Base-by-base conservation (phyloP, 164 flowering plant species). In the Macadamia integrifolia region DNA sequence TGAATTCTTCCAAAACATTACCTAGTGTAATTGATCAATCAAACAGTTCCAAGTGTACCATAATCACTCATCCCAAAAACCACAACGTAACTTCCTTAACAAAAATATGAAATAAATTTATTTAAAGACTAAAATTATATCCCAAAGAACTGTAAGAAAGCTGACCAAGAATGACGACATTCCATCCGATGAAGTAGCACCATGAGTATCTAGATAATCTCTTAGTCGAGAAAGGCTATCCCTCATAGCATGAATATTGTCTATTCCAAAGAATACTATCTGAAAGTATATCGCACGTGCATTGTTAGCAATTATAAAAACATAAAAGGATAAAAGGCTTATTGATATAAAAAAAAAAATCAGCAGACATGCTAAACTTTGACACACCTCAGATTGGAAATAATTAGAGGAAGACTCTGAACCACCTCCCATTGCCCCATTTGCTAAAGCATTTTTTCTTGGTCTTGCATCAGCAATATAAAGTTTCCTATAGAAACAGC, bases 351-450 rank as follows among this genome's bases (percentile, higher is more conserved):
- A 23, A 23, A 23, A 60, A 58, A 60, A 59, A 62, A 69, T 3
- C 66, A 40, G 11, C 31, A 15, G 30, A 64, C 31, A 69, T 42
- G 50, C 50, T 58, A 73, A 75, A 74, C 67, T 58, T 44, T 35
- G 52, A 79, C 81, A 76, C 53, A 92, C 99, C 98, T 95, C 99
- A 60, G 93, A 89, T 61, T 92, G 98, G 68, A 84, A 88, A 79
- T 95, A 95, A 76, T 95, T 86, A 71, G 99, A 80, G 32, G 99
- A 89, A 48, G 99, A 95, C 84, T 95, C 99, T 29, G 99, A 95
- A 64, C 99, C 98, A 72, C 99, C 99, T 74, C 99, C 99, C 96
- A 90, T 87, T 44, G 99, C 99, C 1, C 98, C 97, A 85, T 95
- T 95, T 60, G 99, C 99, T 72, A 95, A 79, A 66, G 99, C 98